Conservation (phyloP, 345 rosid genomes). For the Rubroshorea leprosula region DNA sequence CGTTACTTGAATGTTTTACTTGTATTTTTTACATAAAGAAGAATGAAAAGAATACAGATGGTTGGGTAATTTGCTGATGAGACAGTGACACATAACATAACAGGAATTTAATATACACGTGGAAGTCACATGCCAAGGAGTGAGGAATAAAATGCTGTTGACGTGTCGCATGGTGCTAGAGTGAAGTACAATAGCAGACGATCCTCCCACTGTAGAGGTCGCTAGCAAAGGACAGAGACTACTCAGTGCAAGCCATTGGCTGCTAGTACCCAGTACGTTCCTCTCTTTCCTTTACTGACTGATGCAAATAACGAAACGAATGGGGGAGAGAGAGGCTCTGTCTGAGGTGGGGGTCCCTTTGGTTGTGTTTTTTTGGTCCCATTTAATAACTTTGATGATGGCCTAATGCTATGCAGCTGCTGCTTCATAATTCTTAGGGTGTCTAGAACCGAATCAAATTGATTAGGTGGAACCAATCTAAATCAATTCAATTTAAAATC, state of each 20-base stretch:
- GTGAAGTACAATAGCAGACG: slow-evolving; percentile 17
- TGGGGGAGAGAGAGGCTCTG: background rate
- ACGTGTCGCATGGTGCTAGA: slow-evolving; percentile 1
- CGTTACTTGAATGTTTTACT: too few species aligned
- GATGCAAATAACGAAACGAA: background rate
- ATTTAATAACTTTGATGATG: background rate
- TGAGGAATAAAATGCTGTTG: slow-evolving; percentile 16
- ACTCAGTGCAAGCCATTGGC: slow-evolving; percentile 14
- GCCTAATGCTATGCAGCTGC: background rate
- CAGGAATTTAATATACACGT: slow-evolving; percentile 13
- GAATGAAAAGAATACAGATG: background rate
- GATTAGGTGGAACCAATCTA: too few species aligned
- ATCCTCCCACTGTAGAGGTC: slow-evolving; percentile 18
- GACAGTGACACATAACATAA: slow-evolving; percentile 18
- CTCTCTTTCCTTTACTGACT: slow-evolving; percentile 9
- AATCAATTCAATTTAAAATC: too few species aligned
- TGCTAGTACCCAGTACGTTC: slow-evolving; percentile 13
- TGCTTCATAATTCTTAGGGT: too few species aligned
- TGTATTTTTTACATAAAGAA: too few species aligned
- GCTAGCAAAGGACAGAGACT: slow-evolving; percentile 16
- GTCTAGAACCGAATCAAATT: too few species aligned
- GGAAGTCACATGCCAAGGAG: slow-evolving; percentile 25
- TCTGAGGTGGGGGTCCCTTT: background rate
- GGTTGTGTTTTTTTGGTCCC: background rate
- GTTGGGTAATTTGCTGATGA: background rate